A percentile compares a stretch with the other conserved stretches of the same genome.
Conservation (phyloP, 495 filamentous ascomycete species). For the Aspergillus bridgeri region DNA sequence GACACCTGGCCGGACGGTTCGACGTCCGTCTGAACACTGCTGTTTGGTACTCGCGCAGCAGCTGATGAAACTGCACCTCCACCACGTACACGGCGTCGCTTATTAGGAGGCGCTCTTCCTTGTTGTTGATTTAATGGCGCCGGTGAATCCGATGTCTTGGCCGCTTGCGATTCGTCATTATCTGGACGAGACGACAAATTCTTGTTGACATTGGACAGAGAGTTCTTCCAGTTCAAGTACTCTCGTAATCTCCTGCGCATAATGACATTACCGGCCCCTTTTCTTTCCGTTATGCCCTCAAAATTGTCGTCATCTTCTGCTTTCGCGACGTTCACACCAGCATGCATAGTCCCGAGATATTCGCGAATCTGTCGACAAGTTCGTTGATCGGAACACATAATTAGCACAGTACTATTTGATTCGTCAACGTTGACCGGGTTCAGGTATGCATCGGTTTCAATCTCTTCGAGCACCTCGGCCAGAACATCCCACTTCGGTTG, state of each 20-base stretch:
- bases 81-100: constrained; percentile 84
- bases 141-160: constrained; percentile 21
- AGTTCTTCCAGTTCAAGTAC: constrained; percentile 89
- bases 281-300: constrained; percentile 40
- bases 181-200: constrained; percentile 52
- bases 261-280: constrained; percentile 76
- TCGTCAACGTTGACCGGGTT: constrained; percentile 73
- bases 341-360: constrained; percentile 86
- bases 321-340: constrained; percentile 51
- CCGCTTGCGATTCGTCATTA: constrained; percentile 24
- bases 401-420: constrained; percentile 83
- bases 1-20: constrained; percentile 76
- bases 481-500: constrained; percentile 90
- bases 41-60: constrained; percentile 56
- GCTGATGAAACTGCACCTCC: constrained; percentile 59
- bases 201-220: constrained; percentile 84
- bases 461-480: constrained; percentile 84
- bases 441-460: constrained; percentile 86
- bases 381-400: constrained; percentile 90
- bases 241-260: constrained; percentile 82
- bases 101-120: constrained; percentile 74
- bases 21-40: constrained; percentile 71
- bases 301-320: constrained; percentile 18
- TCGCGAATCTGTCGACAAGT: constrained; percentile 89
- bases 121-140: constrained; percentile 31